Evolutionary conservation across 768 basidiomycete genomes (phyloP).

Genomic region (Dendrothele bispora): DNA sequence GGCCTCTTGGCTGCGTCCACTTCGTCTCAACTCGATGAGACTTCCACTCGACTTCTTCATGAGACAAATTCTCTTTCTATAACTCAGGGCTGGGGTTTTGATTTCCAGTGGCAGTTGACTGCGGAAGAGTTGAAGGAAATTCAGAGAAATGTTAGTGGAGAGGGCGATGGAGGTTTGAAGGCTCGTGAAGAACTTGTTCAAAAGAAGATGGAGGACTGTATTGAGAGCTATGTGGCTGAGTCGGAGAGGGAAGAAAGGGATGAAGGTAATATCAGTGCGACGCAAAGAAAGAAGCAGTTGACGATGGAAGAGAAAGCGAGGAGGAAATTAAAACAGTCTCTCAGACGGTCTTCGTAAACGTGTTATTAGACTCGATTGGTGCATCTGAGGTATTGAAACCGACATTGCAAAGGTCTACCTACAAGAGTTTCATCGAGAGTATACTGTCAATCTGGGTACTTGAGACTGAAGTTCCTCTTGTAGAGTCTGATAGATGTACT

Average conservation of each 20-base stretch:
- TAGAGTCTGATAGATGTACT: too few species aligned
- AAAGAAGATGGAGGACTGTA: slow-evolving; percentile 69
- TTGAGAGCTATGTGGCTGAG: slow-evolving; percentile 50
- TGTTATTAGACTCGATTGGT: not conserved
- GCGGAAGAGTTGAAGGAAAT: slow-evolving; percentile 24
- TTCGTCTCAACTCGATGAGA: slow-evolving; percentile 20
- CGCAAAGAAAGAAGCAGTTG: slow-evolving; percentile 66
- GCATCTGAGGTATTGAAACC: too few species aligned
- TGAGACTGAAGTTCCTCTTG: too few species aligned
- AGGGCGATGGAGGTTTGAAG: slow-evolving; percentile 12
- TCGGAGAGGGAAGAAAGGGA: slow-evolving; percentile 49
- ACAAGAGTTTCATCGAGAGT: too few species aligned
- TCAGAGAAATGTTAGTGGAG: not conserved
- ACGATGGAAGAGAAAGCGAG: slow-evolving; percentile 40
- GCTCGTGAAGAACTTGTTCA: slow-evolving; percentile 43
- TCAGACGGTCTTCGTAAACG: not conserved
- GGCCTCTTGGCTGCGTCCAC: slow-evolving; percentile 52
- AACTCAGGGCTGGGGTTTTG: slow-evolving; percentile 80
- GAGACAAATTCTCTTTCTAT: not conserved
- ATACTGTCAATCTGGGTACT: too few species aligned
- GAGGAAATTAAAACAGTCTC: slow-evolving; percentile 28
- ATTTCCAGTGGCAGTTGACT: slow-evolving; percentile 67
- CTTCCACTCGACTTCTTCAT: slow-evolving; percentile 16
- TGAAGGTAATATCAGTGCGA: slow-evolving; percentile 62
- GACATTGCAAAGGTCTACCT: too few species aligned